These are phyloP conservation scores for Russula sp. DNA, from an alignment of 768 basidiomycete genomes.

Conservation along the genomic window DNA sequence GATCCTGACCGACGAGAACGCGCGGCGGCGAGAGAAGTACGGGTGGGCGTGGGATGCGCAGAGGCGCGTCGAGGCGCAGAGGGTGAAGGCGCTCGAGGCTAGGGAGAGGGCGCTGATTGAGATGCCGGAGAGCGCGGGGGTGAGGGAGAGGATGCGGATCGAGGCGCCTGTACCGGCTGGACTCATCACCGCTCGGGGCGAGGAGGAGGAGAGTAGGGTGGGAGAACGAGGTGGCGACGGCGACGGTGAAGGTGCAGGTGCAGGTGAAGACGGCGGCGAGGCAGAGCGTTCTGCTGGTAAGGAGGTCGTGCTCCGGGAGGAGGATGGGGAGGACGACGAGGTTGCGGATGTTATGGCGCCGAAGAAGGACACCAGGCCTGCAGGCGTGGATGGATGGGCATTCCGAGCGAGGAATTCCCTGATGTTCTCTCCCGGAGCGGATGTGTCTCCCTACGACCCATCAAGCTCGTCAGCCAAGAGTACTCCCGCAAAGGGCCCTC, in stretches of 20 bases:
- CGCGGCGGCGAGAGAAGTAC: slow-evolving; percentile 70
- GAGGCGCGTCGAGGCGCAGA: slow-evolving; percentile 63
- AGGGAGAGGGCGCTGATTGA: slow-evolving; percentile 71
- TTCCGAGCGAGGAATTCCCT: slow-evolving; percentile 90
- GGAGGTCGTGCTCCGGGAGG: slow-evolving; percentile 23
- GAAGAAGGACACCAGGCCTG: slow-evolving; percentile 62
- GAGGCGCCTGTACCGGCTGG: slow-evolving; percentile 53
- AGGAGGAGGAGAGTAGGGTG: neutral
- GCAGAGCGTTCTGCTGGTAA: slow-evolving; percentile 25
- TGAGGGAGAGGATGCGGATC: slow-evolving; percentile 61
- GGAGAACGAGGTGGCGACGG: neutral
- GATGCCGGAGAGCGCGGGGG: slow-evolving; percentile 41
- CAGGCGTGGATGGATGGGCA: slow-evolving; percentile 75
- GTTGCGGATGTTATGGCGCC: slow-evolving; percentile 74
- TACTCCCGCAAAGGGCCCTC: slow-evolving; percentile 36
- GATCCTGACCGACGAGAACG: slow-evolving; percentile 88
- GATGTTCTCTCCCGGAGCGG: slow-evolving; percentile 93
- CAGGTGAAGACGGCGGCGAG: slow-evolving; percentile 27
- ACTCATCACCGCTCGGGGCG: slow-evolving; percentile 40
- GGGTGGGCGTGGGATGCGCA: slow-evolving; percentile 96
- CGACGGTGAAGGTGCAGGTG: neutral
- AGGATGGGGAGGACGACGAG: slow-evolving; percentile 25
- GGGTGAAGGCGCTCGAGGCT: slow-evolving; percentile 56
- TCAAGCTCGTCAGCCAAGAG: slow-evolving; percentile 30
- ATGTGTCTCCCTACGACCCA: slow-evolving; percentile 69